Conservation (phyloP, 2,329 filamentous ascomycete genomes). For the Chaetothyriales sp. region DNA sequence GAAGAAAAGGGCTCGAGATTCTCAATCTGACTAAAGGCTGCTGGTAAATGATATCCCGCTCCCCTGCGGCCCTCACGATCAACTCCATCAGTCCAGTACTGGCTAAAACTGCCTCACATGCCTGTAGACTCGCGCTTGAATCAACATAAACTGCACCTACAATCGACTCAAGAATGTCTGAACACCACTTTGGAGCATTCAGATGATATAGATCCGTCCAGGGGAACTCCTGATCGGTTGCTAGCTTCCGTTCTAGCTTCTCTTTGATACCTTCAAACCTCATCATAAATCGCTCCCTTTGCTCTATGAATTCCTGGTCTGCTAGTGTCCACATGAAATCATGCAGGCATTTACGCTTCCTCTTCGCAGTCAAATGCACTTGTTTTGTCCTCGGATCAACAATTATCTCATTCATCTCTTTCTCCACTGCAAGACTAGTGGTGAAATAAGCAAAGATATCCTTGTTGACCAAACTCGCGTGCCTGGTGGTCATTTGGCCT, state of each 20-base stretch:
- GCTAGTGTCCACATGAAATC: slow-evolving; percentile 10
- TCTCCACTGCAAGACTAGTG: slow-evolving; percentile 1
- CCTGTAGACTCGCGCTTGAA: slow-evolving; percentile 44
- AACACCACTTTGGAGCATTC: slow-evolving; percentile 61
- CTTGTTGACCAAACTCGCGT: slow-evolving; percentile 64
- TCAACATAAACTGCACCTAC: slow-evolving; percentile 79
- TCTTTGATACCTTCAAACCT: slow-evolving; percentile 36
- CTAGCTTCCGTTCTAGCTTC: slow-evolving; percentile 39
- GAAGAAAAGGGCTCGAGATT: neutral
- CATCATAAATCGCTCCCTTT: slow-evolving; percentile 5
- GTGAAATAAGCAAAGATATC: slow-evolving; percentile 63
- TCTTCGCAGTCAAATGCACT: slow-evolving; percentile 18
- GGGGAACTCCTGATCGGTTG: slow-evolving; percentile 47
- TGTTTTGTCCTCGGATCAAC: slow-evolving; percentile 20
- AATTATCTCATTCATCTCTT: slow-evolving; percentile 3
- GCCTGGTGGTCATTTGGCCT: slow-evolving; percentile 59
- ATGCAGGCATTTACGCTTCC: slow-evolving; percentile 5
- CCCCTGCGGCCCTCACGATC: slow-evolving; percentile 12
- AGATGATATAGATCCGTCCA: slow-evolving; percentile 60
- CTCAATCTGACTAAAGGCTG: neutral
- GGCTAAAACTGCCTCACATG: slow-evolving; percentile 48
- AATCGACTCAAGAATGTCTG: slow-evolving; percentile 68
- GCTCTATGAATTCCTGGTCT: neutral
- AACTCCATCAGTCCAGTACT: slow-evolving; percentile 44
- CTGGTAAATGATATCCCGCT: slow-evolving; percentile 4